Conservation (phyloP, 768 basidiomycete genomes). For the Lentinula sp. region DNA sequence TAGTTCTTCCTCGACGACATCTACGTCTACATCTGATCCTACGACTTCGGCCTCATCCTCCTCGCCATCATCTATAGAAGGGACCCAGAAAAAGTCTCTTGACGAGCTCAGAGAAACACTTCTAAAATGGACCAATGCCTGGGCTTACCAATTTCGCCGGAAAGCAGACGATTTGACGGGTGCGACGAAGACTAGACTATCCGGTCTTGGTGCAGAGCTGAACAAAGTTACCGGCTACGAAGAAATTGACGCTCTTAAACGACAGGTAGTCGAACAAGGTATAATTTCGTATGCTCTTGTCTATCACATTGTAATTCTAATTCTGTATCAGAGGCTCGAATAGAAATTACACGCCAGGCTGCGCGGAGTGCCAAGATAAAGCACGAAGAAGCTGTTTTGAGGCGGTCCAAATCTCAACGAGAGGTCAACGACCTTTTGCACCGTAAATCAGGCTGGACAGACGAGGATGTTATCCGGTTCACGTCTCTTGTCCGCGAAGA, state of each 20-base stretch:
- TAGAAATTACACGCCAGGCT: constrained; percentile 58
- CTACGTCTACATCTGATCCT: neutral
- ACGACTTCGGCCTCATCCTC: neutral
- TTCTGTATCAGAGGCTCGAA: constrained; percentile 57
- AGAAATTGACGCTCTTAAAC: constrained; percentile 78
- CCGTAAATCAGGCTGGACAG: constrained; percentile 93
- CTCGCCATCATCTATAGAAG: constrained; percentile 19
- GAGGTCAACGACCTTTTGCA: constrained; percentile 93
- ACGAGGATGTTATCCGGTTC: constrained; percentile 79
- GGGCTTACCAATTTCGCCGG: constrained; percentile 39
- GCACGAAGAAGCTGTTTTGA: constrained; percentile 73
- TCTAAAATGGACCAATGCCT: constrained; percentile 44
- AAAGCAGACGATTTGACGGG: constrained; percentile 55
- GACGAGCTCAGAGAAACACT: constrained; percentile 29
- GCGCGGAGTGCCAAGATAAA: constrained; percentile 68
- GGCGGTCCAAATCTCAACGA: constrained; percentile 83
- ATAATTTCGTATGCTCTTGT: constrained; percentile 13
- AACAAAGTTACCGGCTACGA: constrained; percentile 92
- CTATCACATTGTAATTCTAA: neutral
- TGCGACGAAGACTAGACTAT: constrained; percentile 53
- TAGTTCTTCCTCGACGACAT: neutral
- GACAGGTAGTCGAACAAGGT: constrained; percentile 79
- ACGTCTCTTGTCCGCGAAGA: constrained; percentile 88
- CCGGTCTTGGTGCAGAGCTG: constrained; percentile 69
- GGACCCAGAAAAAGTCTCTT: constrained; percentile 8